These are phyloP conservation scores for Mortierella polycephala DNA, from an alignment of 371 early-diverging fungal genomes.

Conservation along the genomic window DNA sequence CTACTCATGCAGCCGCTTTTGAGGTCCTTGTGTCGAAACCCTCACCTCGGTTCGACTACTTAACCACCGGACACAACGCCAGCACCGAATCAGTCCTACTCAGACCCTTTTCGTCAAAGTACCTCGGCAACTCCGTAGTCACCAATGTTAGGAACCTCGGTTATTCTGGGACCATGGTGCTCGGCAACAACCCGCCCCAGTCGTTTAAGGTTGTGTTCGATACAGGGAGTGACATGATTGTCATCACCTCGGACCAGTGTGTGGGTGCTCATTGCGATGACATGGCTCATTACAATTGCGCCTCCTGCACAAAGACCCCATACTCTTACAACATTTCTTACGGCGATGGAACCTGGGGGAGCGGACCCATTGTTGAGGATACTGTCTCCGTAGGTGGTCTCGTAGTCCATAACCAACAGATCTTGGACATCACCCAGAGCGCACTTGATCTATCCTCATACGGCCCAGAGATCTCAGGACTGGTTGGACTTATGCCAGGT, in stretches of 20 bases:
- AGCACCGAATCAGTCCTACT: not conserved
- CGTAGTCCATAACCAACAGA: slow-evolving; percentile 40
- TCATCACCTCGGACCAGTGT: slow-evolving; percentile 48
- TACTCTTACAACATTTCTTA: slow-evolving; percentile 51
- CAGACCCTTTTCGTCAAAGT: slow-evolving; percentile 26
- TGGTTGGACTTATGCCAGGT: slow-evolving; percentile 49
- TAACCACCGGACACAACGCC: not conserved
- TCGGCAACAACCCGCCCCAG: slow-evolving; percentile 47
- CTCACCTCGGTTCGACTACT: not conserved
- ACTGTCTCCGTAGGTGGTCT: slow-evolving; percentile 49
- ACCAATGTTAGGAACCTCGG: slow-evolving; percentile 44
- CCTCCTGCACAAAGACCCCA: slow-evolving; percentile 35
- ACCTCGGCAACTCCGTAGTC: slow-evolving; percentile 32
- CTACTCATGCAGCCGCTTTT: slow-evolving; percentile 12
- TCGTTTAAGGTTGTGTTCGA: slow-evolving; percentile 52
- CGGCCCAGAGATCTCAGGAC: slow-evolving; percentile 37
- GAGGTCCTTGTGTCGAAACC: slow-evolving; percentile 24
- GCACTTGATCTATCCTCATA: slow-evolving; percentile 41
- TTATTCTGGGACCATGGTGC: slow-evolving; percentile 41
- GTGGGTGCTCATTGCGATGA: slow-evolving; percentile 31
- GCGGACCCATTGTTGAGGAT: slow-evolving; percentile 49
- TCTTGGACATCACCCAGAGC: slow-evolving; percentile 42
- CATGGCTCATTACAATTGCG: slow-evolving; percentile 47
- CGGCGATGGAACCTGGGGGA: slow-evolving; percentile 52
- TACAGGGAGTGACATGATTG: slow-evolving; percentile 54